Base-by-base conservation (phyloP, 1,139 yeast species). In the Suhomyces anneliseae region DNA sequence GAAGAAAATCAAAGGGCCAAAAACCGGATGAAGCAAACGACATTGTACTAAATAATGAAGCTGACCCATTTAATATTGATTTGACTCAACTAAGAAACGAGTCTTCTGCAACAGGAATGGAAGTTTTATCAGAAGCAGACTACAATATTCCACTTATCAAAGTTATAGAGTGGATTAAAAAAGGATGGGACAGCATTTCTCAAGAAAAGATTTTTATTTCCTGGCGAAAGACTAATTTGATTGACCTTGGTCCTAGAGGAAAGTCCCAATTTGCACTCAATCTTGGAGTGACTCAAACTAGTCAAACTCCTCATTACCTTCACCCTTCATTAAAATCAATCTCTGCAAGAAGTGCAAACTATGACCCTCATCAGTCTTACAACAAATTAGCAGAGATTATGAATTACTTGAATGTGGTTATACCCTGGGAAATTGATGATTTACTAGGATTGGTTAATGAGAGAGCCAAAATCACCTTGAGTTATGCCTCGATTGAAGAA, bases 401-500 rank as follows among this genome's bases (percentile, higher is more conserved):
- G 66, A 64, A 62, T 39, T 65, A 66, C 56, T 66, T 76, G 48
- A 72, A 69, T 55, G 86, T 74, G 37, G 76, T 66, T 8, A 72
- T 80, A 44, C 79, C 82, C 11, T 83, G 88, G 88, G 82, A 81
- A 44, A 68, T 77, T 31, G 80, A 79, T 43, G 80, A 80, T 52
- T 60, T 83, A 32, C 56, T 82, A 42, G 84, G 82, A 32, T 64
- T 83, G 41, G 79, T 81, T 8, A 78, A 82, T 45, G 89, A 83
- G 59, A 68, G 82, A 48, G 82, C 80, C 38, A 78, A 76, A 54
- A 75, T 81, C 27, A 78, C 80, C 1, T 58, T 73, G n/a, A 72
- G 70, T 49, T 83, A 82, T 58, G 70, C 78, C 10, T 81, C 87
- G n/a, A 80, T 81, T 43, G 84, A 79, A 49, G 88, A 83, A 54